A percentile compares a stretch with the other conserved stretches of the same genome.
These are phyloP conservation scores for Coniochaeta prunicola DNA, from an alignment of 2,329 filamentous ascomycete species.

Conservation along the genomic window DNA sequence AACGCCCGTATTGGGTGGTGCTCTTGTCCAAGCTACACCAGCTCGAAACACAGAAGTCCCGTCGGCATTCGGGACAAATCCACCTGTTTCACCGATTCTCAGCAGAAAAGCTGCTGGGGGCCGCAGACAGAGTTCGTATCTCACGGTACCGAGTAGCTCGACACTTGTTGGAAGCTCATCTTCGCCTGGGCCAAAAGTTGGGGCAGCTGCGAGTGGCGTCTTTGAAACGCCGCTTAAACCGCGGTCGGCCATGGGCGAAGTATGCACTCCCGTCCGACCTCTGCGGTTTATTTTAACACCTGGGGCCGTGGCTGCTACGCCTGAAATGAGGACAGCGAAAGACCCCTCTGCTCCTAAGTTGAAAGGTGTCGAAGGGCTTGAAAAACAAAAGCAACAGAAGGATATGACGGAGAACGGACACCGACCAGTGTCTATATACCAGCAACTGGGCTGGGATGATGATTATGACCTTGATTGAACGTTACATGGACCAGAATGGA, in stretches of 20 bases:
- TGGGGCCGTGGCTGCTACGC: conserved; percentile 5
- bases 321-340: conserved; percentile 4
- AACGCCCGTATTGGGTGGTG: background rate
- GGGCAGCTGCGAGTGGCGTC: conserved; percentile 5
- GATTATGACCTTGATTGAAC: conserved; percentile 31
- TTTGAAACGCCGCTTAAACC: conserved; percentile 20
- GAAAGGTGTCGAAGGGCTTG: conserved; percentile 9
- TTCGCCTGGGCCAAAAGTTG: conserved; percentile 7
- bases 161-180: conserved; percentile 6
- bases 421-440: conserved; percentile 38
- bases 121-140: background rate
- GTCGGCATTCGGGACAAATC: background rate
- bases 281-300: conserved; percentile 3
- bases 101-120: conserved; percentile 5
- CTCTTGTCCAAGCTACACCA: background rate
- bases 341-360: conserved; percentile 16
- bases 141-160: background rate
- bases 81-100: conserved; percentile 11
- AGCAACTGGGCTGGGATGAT: conserved; percentile 51
- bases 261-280: background rate
- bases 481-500: background rate
- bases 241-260: conserved; percentile 1
- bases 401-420: conserved; percentile 10
- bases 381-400: conserved; percentile 6
- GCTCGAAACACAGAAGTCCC: background rate